A percentile compares a stretch with the other conserved stretches of the same genome.
Evolutionary conservation across 2,329 filamentous ascomycete genomes (phyloP).

Genomic region (Cladosporium sp.): DNA sequence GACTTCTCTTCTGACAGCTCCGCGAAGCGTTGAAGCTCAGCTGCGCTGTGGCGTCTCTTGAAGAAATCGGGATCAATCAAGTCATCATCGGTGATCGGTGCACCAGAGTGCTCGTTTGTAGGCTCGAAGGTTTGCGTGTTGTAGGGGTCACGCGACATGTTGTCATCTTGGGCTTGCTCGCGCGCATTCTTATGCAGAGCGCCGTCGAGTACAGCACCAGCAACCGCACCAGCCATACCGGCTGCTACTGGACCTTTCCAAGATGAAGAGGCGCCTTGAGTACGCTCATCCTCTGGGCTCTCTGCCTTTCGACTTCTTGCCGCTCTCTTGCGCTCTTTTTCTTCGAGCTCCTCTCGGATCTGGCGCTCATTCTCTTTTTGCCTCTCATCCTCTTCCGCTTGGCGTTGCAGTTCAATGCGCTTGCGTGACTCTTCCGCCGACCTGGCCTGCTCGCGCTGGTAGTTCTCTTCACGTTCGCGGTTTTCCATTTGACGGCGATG

Average conservation of each 20-base stretch:
- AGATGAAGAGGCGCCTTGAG: constrained; percentile 19
- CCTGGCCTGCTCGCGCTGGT: constrained; percentile 24
- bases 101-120: constrained; percentile 30
- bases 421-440: constrained; percentile 19
- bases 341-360: constrained; percentile 14
- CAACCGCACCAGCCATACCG: constrained; percentile 30
- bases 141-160: constrained; percentile 5
- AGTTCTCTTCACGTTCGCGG: constrained; percentile 25
- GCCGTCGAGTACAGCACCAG: constrained; percentile 26
- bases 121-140: constrained; percentile 24
- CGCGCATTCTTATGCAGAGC: constrained; percentile 20
- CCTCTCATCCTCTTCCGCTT: constrained; percentile 9
- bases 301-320: constrained; percentile 1
- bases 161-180: constrained; percentile 2
- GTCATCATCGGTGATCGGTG: constrained; percentile 40
- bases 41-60: constrained; percentile 28
- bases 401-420: constrained; percentile 11
- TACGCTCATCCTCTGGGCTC: neutral
- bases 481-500: constrained; percentile 5
- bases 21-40: constrained; percentile 21
- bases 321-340: constrained; percentile 14
- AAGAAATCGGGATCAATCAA: constrained; percentile 44
- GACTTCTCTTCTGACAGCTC: constrained; percentile 31
- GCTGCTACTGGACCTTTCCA: constrained; percentile 37
- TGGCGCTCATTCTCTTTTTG: constrained; percentile 11